A percentile compares a stretch with the other conserved stretches of the same genome.
phyloP scores from a whole-genome alignment of 345 rosid species.

The Camelina laxa region DNA sequence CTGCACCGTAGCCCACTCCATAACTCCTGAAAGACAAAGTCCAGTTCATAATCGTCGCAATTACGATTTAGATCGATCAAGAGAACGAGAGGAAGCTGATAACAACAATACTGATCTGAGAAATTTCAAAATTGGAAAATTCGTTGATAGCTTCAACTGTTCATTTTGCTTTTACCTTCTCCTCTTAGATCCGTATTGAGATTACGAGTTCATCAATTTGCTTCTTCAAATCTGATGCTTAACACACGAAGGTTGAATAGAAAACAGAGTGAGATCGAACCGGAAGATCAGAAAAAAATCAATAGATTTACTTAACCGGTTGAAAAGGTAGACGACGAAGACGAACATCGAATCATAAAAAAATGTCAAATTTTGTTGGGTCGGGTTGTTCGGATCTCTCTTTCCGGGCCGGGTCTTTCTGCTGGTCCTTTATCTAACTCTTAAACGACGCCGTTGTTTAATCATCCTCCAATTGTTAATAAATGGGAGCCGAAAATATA shows the following conservation, averaged over 20 bases:
- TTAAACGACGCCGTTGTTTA: background rate
- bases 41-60: background rate
- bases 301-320: slow-evolving; percentile 5
- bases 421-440: background rate
- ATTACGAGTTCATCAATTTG: slow-evolving; percentile 35
- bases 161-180: slow-evolving; percentile 33
- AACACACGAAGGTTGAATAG: background rate
- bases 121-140: background rate
- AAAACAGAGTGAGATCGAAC: slow-evolving; percentile 37
- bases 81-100: slow-evolving; percentile 8
- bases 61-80: slow-evolving; percentile 30
- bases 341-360: slow-evolving; percentile 28
- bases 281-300: slow-evolving; percentile 23
- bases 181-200: slow-evolving; percentile 30
- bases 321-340: slow-evolving; percentile 13
- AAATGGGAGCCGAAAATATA: too few relatives aligned
- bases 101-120: slow-evolving; percentile 25
- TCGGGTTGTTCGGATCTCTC: slow-evolving; percentile 27
- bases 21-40: slow-evolving; percentile 38
- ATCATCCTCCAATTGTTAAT: background rate
- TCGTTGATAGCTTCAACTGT: slow-evolving; percentile 19
- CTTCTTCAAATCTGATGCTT: slow-evolving; percentile 2
- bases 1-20: slow-evolving; percentile 99
- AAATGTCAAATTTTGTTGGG: slow-evolving; percentile 16
- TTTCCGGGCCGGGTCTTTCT: slow-evolving; percentile 32